A percentile compares a stretch with the other conserved stretches of the same genome.
phyloP scores from a whole-genome alignment of 2,329 filamentous ascomycete species.

The Alternaria burnsii region DNA sequence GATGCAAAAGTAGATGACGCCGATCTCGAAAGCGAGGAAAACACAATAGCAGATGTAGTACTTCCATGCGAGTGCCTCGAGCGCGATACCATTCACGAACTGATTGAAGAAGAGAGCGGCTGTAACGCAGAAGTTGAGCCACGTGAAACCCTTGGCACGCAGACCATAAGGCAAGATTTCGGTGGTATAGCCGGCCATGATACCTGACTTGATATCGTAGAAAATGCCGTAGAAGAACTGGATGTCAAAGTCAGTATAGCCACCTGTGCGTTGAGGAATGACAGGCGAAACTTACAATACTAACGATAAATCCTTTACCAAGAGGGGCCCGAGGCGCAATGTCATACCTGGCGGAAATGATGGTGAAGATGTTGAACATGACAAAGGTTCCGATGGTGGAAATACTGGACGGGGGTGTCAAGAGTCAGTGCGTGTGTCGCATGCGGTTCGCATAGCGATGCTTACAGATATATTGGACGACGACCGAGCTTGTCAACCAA shows the following conservation, averaged over 20 bases:
- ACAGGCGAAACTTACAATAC: conserved; percentile 7
- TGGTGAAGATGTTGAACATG: conserved; percentile 45
- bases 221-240: conserved; percentile 23
- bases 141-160: conserved; percentile 24
- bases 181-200: conserved; percentile 29
- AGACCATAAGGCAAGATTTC: conserved; percentile 47
- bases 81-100: conserved; percentile 27
- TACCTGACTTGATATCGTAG: conserved; percentile 17
- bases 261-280: not conserved
- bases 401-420: conserved; percentile 8
- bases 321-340: conserved; percentile 8
- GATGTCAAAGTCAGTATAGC: not conserved
- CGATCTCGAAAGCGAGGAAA: conserved; percentile 22
- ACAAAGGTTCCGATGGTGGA: conserved; percentile 34
- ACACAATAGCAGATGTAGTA: conserved; percentile 22
- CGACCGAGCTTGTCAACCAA: conserved; percentile 53
- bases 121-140: conserved; percentile 17
- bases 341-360: conserved; percentile 36
- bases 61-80: conserved; percentile 27
- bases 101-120: conserved; percentile 25
- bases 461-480: conserved; percentile 53
- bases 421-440: not conserved
- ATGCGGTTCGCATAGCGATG: not conserved
- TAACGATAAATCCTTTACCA: conserved; percentile 13
- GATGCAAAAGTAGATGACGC: conserved; percentile 25